Conservation (phyloP, 768 basidiomycete genomes). For the Phylloporus sp. region DNA sequence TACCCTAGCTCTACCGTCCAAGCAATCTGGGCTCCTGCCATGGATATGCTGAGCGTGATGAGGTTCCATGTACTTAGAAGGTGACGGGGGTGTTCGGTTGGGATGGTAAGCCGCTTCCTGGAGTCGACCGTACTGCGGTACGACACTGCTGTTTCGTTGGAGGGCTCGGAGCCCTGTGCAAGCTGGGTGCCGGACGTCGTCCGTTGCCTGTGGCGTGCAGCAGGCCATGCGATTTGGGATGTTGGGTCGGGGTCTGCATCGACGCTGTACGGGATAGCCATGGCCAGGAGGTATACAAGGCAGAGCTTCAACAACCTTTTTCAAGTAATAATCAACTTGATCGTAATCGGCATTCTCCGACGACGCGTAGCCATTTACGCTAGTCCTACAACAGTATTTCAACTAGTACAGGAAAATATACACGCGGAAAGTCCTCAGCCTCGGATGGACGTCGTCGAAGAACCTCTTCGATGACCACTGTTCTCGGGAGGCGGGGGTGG, state of each 20-base stretch:
- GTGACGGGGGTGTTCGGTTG: conserved; percentile 23
- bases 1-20: conserved; percentile 96
- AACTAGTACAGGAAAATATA: conserved; percentile 9
- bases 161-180: conserved; percentile 18
- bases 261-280: conserved; percentile 54
- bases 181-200: conserved; percentile 21
- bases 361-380: neutral
- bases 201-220: conserved; percentile 34
- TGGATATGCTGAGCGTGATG: conserved; percentile 79
- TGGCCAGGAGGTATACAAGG: conserved; percentile 25
- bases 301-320: conserved; percentile 9
- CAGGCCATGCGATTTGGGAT: conserved; percentile 75
- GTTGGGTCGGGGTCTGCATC: conserved; percentile 70
- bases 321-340: conserved; percentile 2
- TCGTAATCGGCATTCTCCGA: conserved; percentile 26
- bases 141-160: conserved; percentile 19
- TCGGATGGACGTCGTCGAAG: conserved; percentile 37
- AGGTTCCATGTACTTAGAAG: conserved; percentile 58
- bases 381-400: conserved; percentile 25
- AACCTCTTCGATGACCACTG: conserved; percentile 39
- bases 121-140: conserved; percentile 32
- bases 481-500: conserved; percentile 31
- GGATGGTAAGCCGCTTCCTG: conserved; percentile 17
- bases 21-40: conserved; percentile 91
- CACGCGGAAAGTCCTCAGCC: conserved; percentile 15